Conservation (phyloP, 1,284 basidiomycete genomes). For the Calocybe gambosa region DNA sequence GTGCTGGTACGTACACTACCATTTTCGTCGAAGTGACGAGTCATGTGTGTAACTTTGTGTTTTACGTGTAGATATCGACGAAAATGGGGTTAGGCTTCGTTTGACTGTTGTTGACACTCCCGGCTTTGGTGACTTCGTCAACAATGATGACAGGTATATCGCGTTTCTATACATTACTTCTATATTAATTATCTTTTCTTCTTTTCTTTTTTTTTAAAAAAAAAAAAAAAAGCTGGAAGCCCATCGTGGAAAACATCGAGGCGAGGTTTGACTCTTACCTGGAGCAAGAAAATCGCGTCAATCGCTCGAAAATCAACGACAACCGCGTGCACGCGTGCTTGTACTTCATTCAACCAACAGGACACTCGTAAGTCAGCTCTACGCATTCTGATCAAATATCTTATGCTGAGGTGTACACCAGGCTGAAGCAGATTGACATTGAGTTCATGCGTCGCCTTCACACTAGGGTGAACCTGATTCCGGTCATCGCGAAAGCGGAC, state of each 20-base stretch:
- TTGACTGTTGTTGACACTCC: conserved; percentile 98
- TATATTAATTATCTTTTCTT: conserved; percentile 13
- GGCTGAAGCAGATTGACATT: conserved; percentile 93
- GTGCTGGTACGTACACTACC: conserved; percentile 66
- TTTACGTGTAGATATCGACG: conserved; percentile 82
- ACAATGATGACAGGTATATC: conserved; percentile 88
- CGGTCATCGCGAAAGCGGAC: conserved; percentile 94
- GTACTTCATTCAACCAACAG: conserved; percentile 97
- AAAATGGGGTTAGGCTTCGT: conserved; percentile 90
- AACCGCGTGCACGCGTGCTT: conserved; percentile 92
- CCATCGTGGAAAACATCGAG: conserved; percentile 96
- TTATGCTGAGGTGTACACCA: conserved; percentile 25
- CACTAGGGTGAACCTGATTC: conserved; percentile 95
- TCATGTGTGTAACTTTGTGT: conserved; percentile 21
- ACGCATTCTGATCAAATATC: conserved; percentile 3
- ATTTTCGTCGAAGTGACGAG: conserved; percentile 13
- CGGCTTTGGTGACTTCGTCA: conserved; percentile 96
- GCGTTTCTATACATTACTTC: conserved; percentile 20
- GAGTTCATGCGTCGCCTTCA: conserved; percentile 97
- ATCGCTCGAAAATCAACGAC: conserved; percentile 80
- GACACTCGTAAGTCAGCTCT: conserved; percentile 77
- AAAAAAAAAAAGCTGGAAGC: conserved; percentile 92
- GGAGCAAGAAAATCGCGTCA: conserved; percentile 97
- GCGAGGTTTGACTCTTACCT: conserved; percentile 93
- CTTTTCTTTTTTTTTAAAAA: too few relatives aligned